Base-by-base conservation (phyloP, 139 green algal genomes). In the Chlorella sp. region DNA sequence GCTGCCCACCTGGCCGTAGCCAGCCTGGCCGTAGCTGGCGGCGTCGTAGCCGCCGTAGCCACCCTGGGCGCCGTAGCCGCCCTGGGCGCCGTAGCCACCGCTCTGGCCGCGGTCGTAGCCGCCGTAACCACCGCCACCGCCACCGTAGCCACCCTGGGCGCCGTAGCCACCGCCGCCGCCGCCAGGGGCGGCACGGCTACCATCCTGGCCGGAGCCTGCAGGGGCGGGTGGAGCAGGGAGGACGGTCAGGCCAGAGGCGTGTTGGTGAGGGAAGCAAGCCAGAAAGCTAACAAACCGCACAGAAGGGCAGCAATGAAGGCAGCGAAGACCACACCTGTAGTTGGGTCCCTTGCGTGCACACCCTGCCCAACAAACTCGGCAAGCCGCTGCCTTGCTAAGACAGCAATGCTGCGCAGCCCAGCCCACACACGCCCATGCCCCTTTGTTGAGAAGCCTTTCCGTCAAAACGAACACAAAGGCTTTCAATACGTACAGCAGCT, bases 81-180 rank as follows among this genome's bases (percentile, higher is more conserved):
- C 19, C 37, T 60, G 36, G 32, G 81, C 18, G 48, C 79, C 79
- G 30, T 85, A 85, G 2, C 42, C 79, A 16, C 42, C 32, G 32
- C 87, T 28, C 9, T 32, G 30, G 32, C 87, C 48, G 60, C 86
- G 48, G 53, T 84, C 73, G 76, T 84, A 84, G 4, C 86, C 73
- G 40, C 86, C 66, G 19, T 89, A 89, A 21, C 85, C 85, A 32
- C 85, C 71, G 34, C 60, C 60, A 75, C 87, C 87, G 73, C 86
- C 69, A 30, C 84, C 84, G 40, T 86, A 80, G 30, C 39, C 66
- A 5, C 36, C 19, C 37, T 60, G 36, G 32, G 81, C 18, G 48
- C 79, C 79, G 30, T 85, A 85, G 2, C 42, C 79, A 16, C 42
- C 32, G 32, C 85, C 71, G 34, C 60, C 60, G 87, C 87, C 87